Evolutionary conservation across 345 rosid genomes (phyloP).

Genomic region (Jatropha curcas): DNA sequence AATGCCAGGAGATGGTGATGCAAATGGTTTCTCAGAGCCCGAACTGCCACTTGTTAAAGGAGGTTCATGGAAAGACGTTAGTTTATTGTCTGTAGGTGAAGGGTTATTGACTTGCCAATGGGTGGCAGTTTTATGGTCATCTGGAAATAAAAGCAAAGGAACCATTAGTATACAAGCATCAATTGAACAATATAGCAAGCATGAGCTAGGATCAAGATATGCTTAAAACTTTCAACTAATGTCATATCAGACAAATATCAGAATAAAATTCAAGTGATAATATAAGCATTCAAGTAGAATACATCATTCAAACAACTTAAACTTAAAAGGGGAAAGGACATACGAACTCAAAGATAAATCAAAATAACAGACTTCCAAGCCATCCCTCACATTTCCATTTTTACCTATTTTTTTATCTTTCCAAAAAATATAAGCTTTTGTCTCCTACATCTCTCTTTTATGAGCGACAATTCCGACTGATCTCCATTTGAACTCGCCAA

Average conservation of each 20-base stretch:
- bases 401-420: background rate
- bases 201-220: background rate
- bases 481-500: background rate
- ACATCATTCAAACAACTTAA: background rate
- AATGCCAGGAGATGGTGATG: slow-evolving; percentile 7
- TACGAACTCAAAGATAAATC: background rate
- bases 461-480: background rate
- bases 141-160: slow-evolving; percentile 24
- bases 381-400: too few relatives aligned
- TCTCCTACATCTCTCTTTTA: background rate
- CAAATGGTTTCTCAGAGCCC: slow-evolving; percentile 18
- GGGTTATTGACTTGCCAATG: slow-evolving; percentile 40
- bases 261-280: background rate
- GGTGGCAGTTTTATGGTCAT: slow-evolving; percentile 17
- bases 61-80: slow-evolving; percentile 19
- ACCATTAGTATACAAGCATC: background rate
- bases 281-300: background rate
- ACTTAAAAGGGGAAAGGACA: background rate
- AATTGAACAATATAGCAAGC: background rate
- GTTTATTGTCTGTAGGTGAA: slow-evolving; percentile 21
- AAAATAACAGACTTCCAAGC: background rate
- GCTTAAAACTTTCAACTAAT: background rate
- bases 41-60: slow-evolving; percentile 15
- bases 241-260: background rate
- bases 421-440: background rate